Evolutionary conservation across 805 yeast genomes (phyloP), one percentile per base, ranked within the genome.

Genomic region (Naumovozyma castellii): DNA sequence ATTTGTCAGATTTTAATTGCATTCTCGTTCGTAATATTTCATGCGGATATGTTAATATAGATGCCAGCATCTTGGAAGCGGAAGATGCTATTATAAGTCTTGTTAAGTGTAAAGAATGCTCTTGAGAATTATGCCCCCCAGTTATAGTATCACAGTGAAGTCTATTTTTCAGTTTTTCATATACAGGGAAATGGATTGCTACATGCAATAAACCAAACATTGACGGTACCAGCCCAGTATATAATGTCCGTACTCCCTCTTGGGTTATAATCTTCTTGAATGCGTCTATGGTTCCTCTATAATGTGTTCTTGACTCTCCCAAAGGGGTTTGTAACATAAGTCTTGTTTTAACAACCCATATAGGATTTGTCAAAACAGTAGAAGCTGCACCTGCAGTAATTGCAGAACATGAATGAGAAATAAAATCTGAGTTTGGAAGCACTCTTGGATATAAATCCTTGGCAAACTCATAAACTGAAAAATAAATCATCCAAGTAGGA

Each of bases 401-500:
- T 1, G 98, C 97, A 39, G 77, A 65, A 38, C 67, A 49, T 14
- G 66, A 54, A 64, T 68, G 65, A 43, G 73, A 45, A 34, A 65
- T 29, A 49, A 62, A 63, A 31, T 61, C 69, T 36, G 53, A 53
- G 40, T 58, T 33, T 13, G 61, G 46, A 34, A 72, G 61, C 18
- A 69, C 44, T 2, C 42, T 43, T 1, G 81, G 78, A 51, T 73
- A 75, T 36, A 69, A 55, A 34, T 61, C 53, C 57, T 87, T 88
- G 19, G 87, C 79, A 41, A 72, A 66, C 56, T 90, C 97, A 60
- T 92, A 92, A 25, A 87, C 83, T 5, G 90, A 73, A 63, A 92
- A 92, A 59, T 92, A 92, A 35, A 92, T 84, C 71, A 87, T 87
- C 98, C 98, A 92, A 0, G 97, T 86, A 13, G 98, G 98, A 51